Percentiles rank a stretch among this genome's conserved stretches.
Evolutionary conservation across 2,329 filamentous ascomycete species (phyloP).

Genomic region (Bisporella sp.): DNA sequence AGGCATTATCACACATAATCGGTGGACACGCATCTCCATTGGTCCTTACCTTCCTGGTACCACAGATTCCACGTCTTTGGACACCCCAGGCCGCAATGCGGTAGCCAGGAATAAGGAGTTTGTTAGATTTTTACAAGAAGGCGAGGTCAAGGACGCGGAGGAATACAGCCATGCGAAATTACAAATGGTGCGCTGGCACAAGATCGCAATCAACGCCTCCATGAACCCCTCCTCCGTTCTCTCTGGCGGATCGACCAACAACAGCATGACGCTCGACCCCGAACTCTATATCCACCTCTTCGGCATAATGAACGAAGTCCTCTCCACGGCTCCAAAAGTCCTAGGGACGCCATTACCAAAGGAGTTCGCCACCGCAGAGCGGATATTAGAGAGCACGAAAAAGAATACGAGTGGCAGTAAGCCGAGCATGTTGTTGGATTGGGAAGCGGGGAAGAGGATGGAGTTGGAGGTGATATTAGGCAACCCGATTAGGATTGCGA

Average conservation of each 20-base stretch:
- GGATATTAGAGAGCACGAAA: slow-evolving; percentile 55
- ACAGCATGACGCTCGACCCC: slow-evolving; percentile 56
- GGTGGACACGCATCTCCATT: slow-evolving; percentile 66
- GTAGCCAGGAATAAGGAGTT: slow-evolving; percentile 35
- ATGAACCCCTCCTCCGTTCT: slow-evolving; percentile 70
- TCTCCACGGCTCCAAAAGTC: slow-evolving; percentile 55
- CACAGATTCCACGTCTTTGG: slow-evolving; percentile 19
- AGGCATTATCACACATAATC: slow-evolving; percentile 61
- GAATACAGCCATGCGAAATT: slow-evolving; percentile 57
- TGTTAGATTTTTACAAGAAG: slow-evolving; percentile 35
- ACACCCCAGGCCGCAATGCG: slow-evolving; percentile 6
- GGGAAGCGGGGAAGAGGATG: slow-evolving; percentile 44
- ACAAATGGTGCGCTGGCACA: slow-evolving; percentile 68
- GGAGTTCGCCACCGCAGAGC: slow-evolving; percentile 54
- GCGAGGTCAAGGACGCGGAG: slow-evolving; percentile 59
- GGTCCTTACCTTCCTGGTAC: slow-evolving; percentile 54
- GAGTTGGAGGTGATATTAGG: slow-evolving; percentile 51
- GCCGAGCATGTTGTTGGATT: slow-evolving; percentile 44
- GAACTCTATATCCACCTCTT: slow-evolving; percentile 56
- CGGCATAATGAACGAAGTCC: slow-evolving; percentile 64
- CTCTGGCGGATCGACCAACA: slow-evolving; percentile 56
- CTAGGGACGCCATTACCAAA: slow-evolving; percentile 54
- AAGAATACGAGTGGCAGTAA: slow-evolving; percentile 55
- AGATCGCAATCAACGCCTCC: slow-evolving; percentile 68
- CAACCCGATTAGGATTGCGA: slow-evolving; percentile 45